Conservation (phyloP, 176 grass and related monocot species). For the Rhynchospora tenuis region DNA sequence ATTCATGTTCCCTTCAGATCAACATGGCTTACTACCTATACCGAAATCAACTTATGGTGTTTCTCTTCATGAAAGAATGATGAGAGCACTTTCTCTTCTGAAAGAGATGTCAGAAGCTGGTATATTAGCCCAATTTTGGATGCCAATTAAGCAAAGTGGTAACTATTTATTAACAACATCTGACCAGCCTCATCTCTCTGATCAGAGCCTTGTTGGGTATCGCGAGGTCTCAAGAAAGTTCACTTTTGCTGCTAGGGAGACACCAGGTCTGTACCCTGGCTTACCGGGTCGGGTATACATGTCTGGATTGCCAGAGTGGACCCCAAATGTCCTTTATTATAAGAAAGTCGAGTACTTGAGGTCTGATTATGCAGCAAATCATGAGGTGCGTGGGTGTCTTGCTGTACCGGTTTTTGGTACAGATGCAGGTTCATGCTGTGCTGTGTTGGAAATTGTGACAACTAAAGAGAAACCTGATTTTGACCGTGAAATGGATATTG, state of each 20-base stretch:
- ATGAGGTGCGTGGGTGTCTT: constrained; percentile 49
- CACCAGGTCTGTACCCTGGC: constrained; percentile 38
- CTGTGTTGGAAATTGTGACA: constrained; percentile 52
- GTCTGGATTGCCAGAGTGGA: constrained; percentile 48
- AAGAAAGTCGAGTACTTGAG: constrained; percentile 41
- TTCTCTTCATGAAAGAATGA: constrained; percentile 47
- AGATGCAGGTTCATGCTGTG: constrained; percentile 27
- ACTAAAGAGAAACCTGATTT: constrained; percentile 51
- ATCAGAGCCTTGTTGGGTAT: constrained; percentile 42
- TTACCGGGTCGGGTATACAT: constrained; percentile 57
- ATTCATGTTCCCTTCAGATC: background rate
- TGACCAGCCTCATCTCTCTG: constrained; percentile 57
- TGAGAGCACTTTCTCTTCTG: constrained; percentile 43
- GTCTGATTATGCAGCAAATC: constrained; percentile 40
- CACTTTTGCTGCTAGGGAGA: constrained; percentile 39
- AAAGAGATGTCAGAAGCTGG: constrained; percentile 30
- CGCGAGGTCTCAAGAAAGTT: constrained; percentile 57
- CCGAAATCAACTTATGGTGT: constrained; percentile 19
- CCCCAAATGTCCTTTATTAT: constrained; percentile 55
- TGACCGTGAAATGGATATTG: constrained; percentile 39
- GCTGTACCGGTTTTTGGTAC: constrained; percentile 49
- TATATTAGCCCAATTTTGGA: constrained; percentile 55
- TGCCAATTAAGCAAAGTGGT: constrained; percentile 41
- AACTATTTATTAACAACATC: constrained; percentile 38
- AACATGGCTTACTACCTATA: constrained; percentile 14